Conservation (phyloP, 225 moss, liverwort and hornwort species). For the Physcomitrium patens region DNA sequence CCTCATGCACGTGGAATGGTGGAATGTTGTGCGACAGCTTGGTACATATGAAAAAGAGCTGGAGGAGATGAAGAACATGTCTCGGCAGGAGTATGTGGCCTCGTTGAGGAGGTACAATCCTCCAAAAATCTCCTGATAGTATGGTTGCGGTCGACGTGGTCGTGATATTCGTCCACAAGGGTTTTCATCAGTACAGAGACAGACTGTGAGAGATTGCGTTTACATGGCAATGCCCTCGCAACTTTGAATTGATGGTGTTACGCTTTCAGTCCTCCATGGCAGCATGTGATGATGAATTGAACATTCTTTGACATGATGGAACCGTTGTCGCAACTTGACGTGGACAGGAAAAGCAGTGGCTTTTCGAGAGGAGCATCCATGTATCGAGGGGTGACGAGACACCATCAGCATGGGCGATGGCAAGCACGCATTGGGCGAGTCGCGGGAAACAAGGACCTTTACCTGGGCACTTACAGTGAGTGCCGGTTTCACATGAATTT, state of each 20-base stretch:
- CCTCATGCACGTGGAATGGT: not conserved
- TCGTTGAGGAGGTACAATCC: constrained; percentile 57
- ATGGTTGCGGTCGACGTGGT: too few relatives aligned
- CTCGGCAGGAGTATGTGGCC: constrained; percentile 72
- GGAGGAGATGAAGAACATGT: constrained; percentile 82
- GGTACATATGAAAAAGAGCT: constrained; percentile 65
- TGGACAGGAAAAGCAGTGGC: constrained; percentile 70
- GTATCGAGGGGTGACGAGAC: constrained; percentile 72
- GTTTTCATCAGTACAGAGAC: too few relatives aligned
- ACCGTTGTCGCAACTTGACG: not conserved
- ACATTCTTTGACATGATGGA: not conserved
- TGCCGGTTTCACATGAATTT: not conserved
- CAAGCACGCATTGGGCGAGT: constrained; percentile 74
- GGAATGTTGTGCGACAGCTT: constrained; percentile 18
- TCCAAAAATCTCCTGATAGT: not conserved
- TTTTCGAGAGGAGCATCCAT: constrained; percentile 75
- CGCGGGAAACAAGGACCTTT: constrained; percentile 73
- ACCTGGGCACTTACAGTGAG: constrained; percentile 76
- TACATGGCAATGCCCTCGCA: too few relatives aligned
- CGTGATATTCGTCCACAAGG: too few relatives aligned
- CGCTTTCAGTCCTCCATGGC: not conserved
- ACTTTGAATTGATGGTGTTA: too few relatives aligned
- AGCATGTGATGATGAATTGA: too few relatives aligned
- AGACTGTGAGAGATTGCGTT: too few relatives aligned
- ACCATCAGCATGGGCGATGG: constrained; percentile 77